phyloP scores from a whole-genome alignment of 768 basidiomycete species.

The Boletus coccyginus region DNA sequence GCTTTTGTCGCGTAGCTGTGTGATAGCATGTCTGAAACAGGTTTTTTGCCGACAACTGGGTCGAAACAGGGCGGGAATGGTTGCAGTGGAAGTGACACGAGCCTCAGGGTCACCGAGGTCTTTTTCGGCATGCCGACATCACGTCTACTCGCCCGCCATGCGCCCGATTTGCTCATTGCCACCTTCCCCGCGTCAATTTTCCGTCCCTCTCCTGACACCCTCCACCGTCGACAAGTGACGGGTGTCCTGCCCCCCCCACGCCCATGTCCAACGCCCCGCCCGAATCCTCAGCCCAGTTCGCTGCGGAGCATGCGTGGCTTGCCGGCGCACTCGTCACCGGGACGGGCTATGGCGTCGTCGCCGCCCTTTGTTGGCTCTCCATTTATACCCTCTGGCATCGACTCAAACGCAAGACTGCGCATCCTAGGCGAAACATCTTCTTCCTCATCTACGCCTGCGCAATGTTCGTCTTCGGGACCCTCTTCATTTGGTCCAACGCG shows the following conservation, averaged over 20 bases:
- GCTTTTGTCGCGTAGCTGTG: too few relatives aligned
- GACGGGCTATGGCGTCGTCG: slow-evolving; percentile 26
- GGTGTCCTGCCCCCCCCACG: not conserved
- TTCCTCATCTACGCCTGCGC: slow-evolving; percentile 24
- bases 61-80: too few relatives aligned
- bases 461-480: slow-evolving; percentile 24
- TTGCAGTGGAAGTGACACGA: too few relatives aligned
- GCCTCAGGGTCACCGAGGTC: slow-evolving; percentile 1
- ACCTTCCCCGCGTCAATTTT: slow-evolving; percentile 1
- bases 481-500: slow-evolving; percentile 27
- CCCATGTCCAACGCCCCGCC: slow-evolving; percentile 20
- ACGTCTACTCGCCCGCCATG: slow-evolving; percentile 3
- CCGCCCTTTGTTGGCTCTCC: slow-evolving; percentile 25
- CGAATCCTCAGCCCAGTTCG: slow-evolving; percentile 16
- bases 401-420: slow-evolving; percentile 13
- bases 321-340: slow-evolving; percentile 26
- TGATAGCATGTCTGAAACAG: too few relatives aligned
- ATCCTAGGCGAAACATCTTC: slow-evolving; percentile 12
- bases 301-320: slow-evolving; percentile 29
- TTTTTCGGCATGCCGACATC: not conserved
- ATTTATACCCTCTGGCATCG: slow-evolving; percentile 16
- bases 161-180: not conserved
- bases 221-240: slow-evolving; percentile 1
- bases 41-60: too few relatives aligned
- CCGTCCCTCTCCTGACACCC: not conserved